Evolutionary conservation across 768 basidiomycete species (phyloP), one percentile per base, ranked within the genome.

Genomic region (Trametes villosa): DNA sequence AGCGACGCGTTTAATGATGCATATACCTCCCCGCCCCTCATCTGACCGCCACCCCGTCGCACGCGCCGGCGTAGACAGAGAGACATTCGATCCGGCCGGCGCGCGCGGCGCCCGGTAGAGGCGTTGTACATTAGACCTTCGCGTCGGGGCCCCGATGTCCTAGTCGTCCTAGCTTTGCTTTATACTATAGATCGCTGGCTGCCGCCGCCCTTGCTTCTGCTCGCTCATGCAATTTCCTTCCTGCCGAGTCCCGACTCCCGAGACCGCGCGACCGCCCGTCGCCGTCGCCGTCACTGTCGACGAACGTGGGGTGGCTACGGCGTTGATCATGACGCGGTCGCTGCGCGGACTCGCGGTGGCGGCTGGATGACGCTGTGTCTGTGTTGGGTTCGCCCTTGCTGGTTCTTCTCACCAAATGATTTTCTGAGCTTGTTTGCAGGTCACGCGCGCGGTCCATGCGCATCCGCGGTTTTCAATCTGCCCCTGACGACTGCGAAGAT

Each of bases 1-100:
- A 22, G 38, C 62, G 62, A 53, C 62, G 62, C 62, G 41, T 55
- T 57, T 62, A n/a, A n/a, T 38, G 18, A 62, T 62, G 49, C 60
- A 58, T n/a, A n/a, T n/a, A n/a, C n/a, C n/a, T 22, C 13, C n/a
- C n/a, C 24, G 20, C 33, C 13, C 22, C 20, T 1, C 12, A 1
- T 13, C 46, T 11, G 18, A 24, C 11, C 46, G 15, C 18, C 46
- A n/a, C n/a, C n/a, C n/a, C n/a, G n/a, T n/a, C n/a, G n/a, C n/a
- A n/a, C n/a, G n/a, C n/a, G n/a, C n/a, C n/a, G n/a, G n/a, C n/a
- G 29, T 31, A 29, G n/a, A 18, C 53, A 22, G 42, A n/a, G 29
- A 27, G 31, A 38, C 36, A 6, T 4, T 15, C 36, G 18, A 45
- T 29, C 45, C 42, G 20, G 57, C 36, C 33, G 22, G 20, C 27